These are phyloP conservation scores for Pezicula carpinea DNA, from an alignment of 2,329 filamentous ascomycete species.

Conservation along the genomic window DNA sequence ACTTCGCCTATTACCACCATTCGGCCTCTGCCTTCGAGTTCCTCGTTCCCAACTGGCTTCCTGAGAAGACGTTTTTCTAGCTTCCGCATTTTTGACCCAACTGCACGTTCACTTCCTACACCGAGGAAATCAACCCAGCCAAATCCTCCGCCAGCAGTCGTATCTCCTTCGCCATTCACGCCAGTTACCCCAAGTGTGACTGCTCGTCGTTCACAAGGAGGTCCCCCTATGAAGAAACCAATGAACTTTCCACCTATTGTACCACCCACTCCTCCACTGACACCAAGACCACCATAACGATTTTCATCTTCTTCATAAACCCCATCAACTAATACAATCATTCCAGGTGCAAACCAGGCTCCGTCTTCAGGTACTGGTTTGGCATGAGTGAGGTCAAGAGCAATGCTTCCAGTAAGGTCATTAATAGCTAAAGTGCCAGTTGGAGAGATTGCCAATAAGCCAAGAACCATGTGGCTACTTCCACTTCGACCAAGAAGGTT, in stretches of 20 bases:
- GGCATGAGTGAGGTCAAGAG: conserved; percentile 76
- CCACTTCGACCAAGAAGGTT: conserved; percentile 75
- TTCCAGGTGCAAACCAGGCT: conserved; percentile 90
- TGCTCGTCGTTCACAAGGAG: conserved; percentile 81
- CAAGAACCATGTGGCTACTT: conserved; percentile 79
- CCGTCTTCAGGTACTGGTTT: conserved; percentile 78
- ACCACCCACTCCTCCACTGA: conserved; percentile 78
- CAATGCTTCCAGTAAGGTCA: conserved; percentile 84
- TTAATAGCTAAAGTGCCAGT: conserved; percentile 78
- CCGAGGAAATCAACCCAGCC: conserved; percentile 98
- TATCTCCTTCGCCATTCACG: conserved; percentile 44
- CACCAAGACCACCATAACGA: conserved; percentile 63
- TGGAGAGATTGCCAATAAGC: conserved; percentile 74
- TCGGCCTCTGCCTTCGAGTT: conserved; percentile 39
- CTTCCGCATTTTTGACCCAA: conserved; percentile 76
- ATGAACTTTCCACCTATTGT: conserved; percentile 90
- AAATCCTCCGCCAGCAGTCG: conserved; percentile 73
- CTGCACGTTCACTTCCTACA: conserved; percentile 81
- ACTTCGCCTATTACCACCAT: conserved; percentile 81
- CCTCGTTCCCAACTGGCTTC: conserved; percentile 21
- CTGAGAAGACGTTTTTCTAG: conserved; percentile 66
- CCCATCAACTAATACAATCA: conserved; percentile 92
- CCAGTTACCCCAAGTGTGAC: conserved; percentile 69
- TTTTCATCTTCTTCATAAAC: conserved; percentile 93
- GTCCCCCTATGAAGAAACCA: conserved; percentile 85